These are phyloP conservation scores for Fomitopsis palustris DNA, from an alignment of 1,284 basidiomycete genomes.

Conservation along the genomic window DNA sequence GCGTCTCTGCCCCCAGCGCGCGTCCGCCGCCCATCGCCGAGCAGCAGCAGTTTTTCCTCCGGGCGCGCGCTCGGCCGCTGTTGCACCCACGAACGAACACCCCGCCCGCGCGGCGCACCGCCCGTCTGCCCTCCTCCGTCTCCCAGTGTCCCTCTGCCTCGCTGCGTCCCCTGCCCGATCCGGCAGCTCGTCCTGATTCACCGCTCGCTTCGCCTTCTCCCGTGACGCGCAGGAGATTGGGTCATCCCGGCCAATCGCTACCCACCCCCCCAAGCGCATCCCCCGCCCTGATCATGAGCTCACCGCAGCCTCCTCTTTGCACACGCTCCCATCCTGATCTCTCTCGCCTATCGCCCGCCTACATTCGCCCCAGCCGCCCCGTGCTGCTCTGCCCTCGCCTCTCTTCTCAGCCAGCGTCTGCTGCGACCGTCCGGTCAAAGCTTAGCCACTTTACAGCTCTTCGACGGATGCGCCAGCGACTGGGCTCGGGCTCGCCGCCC, in stretches of 20 bases:
- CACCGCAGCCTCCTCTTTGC: not conserved
- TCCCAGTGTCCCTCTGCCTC: not conserved
- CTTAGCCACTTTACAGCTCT: too few species aligned
- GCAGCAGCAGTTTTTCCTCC: not conserved
- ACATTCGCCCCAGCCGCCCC: not conserved
- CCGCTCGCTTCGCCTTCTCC: not conserved
- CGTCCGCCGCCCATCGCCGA: not conserved
- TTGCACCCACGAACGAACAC: not conserved
- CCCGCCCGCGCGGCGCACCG: not conserved
- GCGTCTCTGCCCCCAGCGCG: not conserved
- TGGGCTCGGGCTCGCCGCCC: too few species aligned
- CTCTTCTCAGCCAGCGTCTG: too few species aligned
- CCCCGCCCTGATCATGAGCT: not conserved
- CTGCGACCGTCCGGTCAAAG: too few species aligned
- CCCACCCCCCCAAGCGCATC: not conserved
- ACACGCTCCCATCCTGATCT: not conserved
- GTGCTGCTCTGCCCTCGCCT: too few species aligned
- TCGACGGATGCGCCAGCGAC: too few species aligned
- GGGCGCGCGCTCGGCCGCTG: not conserved
- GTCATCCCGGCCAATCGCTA: not conserved
- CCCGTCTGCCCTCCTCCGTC: not conserved
- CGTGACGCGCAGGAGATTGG: constrained; percentile 1
- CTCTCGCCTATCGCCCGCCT: not conserved
- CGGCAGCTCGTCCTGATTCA: not conserved
- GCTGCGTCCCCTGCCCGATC: not conserved